phyloP scores from a whole-genome alignment of 2,329 filamentous ascomycete genomes.

The Penicillium crustosum region DNA sequence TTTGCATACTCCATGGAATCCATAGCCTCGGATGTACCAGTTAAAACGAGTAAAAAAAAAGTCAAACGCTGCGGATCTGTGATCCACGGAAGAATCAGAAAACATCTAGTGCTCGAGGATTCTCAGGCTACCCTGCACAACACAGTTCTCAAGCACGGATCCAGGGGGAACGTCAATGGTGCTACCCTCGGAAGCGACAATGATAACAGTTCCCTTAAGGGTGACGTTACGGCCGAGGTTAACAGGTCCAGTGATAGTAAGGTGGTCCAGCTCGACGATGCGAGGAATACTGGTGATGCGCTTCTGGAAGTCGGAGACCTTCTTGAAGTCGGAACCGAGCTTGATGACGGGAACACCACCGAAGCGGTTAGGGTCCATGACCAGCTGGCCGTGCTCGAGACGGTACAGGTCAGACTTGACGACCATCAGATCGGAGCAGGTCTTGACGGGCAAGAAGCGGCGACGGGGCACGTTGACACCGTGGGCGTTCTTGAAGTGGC shows the following conservation, averaged over 20 bases:
- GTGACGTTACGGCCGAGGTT: slow-evolving; percentile 95
- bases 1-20: slow-evolving; percentile 28
- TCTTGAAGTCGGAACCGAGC: slow-evolving; percentile 99
- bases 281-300: slow-evolving; percentile 52
- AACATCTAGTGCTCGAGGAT: slow-evolving; percentile 63
- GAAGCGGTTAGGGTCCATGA: slow-evolving; percentile 95
- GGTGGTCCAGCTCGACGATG: slow-evolving; percentile 61
- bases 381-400: slow-evolving; percentile 94
- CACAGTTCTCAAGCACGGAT: slow-evolving; percentile 96
- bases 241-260: slow-evolving; percentile 96
- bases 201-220: slow-evolving; percentile 96
- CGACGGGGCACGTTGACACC: slow-evolving; percentile 97
- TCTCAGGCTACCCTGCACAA: slow-evolving; percentile 93
- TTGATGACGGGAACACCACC: slow-evolving; percentile 97
- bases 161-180: slow-evolving; percentile 97
- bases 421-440: slow-evolving; percentile 97
- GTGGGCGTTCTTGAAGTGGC: slow-evolving; percentile 97
- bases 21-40: slow-evolving; percentile 29
- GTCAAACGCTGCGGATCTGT: background rate
- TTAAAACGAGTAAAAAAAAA: slow-evolving; percentile 16
- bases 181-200: slow-evolving; percentile 94
- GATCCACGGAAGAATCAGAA: background rate
- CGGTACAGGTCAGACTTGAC: slow-evolving; percentile 99
- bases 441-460: slow-evolving; percentile 99
- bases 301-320: slow-evolving; percentile 76